Base-by-base conservation (phyloP, 106 monocot species). In the Alisma plantagoaquatica region DNA sequence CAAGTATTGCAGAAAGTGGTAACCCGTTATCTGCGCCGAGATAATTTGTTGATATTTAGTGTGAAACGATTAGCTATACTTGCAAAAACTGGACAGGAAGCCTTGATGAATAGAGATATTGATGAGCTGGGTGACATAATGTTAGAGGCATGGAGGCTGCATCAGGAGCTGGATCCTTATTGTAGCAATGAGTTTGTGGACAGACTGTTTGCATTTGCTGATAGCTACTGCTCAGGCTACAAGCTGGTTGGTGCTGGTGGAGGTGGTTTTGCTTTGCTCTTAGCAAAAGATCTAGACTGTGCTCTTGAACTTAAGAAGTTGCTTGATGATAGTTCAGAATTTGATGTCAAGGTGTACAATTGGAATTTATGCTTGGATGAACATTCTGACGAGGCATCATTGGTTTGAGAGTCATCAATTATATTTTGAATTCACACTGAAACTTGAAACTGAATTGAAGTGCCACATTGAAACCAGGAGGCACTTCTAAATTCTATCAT, bases 181-280 rank as follows among this genome's bases (percentile, higher is more conserved):
- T 98, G 96, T 53, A 89, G 96, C 55, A 98, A 98, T 32, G 55
- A 73, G 41, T 66, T 76, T 43, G 96, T 98, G 29, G 96, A 98
- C 62, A 70, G 47, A 41, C 78, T 98, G 18, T 98, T 98, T 62
- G 49, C 60, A 3, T 65, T 89, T 45, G 80, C 76, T 0, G 81
- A 85, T 10, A 61, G 73, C 14, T 98, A 81, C 31, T 98, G 96
- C 63, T 70, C 63, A 31, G 96, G 89, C 20, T 98, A 98, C 57
- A 98, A 98, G 47, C 69, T 89, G 30, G 84, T 98, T 0, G 96
- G 96, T 47, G 96, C 96, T 11, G 96, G 96, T 18, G 84, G 96
- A 22, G 96, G 96, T 38, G 96, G 96, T 31, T 98, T 98, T 58
- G 96, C 89, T 12, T 63, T 98, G 59, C 54, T 89, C 22, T 81